These are phyloP conservation scores for Colletotrichum theobromicola DNA, from an alignment of 2,329 filamentous ascomycete genomes.

Conservation along the genomic window DNA sequence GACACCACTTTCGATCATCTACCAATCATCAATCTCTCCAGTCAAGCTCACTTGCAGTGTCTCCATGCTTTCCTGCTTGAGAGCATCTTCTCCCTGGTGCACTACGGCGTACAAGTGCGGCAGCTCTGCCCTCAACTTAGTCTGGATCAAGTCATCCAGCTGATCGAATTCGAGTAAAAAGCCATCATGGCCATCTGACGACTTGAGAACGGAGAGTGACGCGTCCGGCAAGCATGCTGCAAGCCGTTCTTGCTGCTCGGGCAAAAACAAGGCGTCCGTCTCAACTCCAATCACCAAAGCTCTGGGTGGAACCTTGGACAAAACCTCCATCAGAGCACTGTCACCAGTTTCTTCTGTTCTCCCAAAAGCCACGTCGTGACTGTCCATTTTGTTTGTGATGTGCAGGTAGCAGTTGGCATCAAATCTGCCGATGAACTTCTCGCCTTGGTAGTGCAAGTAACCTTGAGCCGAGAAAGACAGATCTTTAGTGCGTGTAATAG, in stretches of 20 bases:
- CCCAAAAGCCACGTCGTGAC: slow-evolving; percentile 36
- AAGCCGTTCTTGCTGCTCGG: slow-evolving; percentile 34
- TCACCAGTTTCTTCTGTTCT: slow-evolving; percentile 42
- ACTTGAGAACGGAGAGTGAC: slow-evolving; percentile 29
- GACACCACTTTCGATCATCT: slow-evolving; percentile 48
- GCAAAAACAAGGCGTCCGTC: slow-evolving; percentile 37
- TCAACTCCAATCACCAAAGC: slow-evolving; percentile 38
- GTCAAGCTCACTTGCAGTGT: background rate
- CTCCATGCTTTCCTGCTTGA: background rate
- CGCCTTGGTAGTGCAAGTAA: slow-evolving; percentile 42
- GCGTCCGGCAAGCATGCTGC: slow-evolving; percentile 33
- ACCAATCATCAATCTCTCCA: slow-evolving; percentile 54
- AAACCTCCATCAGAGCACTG: slow-evolving; percentile 23
- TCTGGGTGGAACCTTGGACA: slow-evolving; percentile 27
- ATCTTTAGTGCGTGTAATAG: slow-evolving; percentile 8
- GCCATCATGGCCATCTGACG: slow-evolving; percentile 38
- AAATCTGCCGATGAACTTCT: slow-evolving; percentile 41
- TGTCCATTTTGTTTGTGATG: slow-evolving; percentile 41
- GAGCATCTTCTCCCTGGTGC: background rate
- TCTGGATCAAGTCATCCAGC: slow-evolving; percentile 29
- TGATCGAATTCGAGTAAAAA: slow-evolving; percentile 41
- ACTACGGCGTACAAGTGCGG: background rate
- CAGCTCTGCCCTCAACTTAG: slow-evolving; percentile 18
- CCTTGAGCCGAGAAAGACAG: slow-evolving; percentile 37
- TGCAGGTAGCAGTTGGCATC: slow-evolving; percentile 44